Conservation (phyloP, 139 green algal species). For the Haematococcus lacustris region DNA sequence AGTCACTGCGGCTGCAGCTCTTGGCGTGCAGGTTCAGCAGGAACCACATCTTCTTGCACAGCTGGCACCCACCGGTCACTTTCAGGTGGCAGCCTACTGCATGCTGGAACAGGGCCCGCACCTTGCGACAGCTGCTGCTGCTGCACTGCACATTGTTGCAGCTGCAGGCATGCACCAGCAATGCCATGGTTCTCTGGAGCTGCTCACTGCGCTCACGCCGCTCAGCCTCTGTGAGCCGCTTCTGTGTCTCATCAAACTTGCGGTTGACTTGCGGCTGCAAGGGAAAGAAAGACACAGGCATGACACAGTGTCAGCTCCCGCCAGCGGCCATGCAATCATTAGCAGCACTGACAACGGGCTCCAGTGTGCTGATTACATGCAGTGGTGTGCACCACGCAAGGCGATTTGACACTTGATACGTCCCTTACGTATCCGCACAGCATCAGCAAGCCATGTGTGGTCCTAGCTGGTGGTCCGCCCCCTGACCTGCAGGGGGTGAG, state of each 20-base stretch:
- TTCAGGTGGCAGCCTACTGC: conserved; percentile 57
- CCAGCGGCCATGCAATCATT: no score
- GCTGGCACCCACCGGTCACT: conserved; percentile 75
- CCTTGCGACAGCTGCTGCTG: conserved; percentile 76
- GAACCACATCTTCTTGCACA: conserved; percentile 90
- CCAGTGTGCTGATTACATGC: no score
- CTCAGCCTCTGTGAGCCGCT: conserved; percentile 72
- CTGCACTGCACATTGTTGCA: conserved; percentile 68
- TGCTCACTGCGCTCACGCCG: conserved; percentile 56
- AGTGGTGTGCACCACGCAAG: no score
- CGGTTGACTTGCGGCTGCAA: no score
- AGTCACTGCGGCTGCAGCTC: conserved; percentile 69
- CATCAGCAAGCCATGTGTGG: no score
- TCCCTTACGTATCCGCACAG: no score
- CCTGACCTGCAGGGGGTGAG: conserved; percentile 68
- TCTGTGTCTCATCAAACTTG: conserved; percentile 67
- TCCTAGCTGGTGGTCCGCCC: no score
- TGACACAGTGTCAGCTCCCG: no score
- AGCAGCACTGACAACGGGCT: no score
- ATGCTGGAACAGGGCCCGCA: conserved; percentile 81
- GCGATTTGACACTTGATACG: no score
- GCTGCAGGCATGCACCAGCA: conserved; percentile 84
- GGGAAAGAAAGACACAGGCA: no score
- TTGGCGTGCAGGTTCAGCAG: conserved; percentile 93
- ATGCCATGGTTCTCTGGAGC: conserved; percentile 82